Base-by-base conservation (phyloP, 2,329 filamentous ascomycete species). In the Sporothrix pseudoabietina region DNA sequence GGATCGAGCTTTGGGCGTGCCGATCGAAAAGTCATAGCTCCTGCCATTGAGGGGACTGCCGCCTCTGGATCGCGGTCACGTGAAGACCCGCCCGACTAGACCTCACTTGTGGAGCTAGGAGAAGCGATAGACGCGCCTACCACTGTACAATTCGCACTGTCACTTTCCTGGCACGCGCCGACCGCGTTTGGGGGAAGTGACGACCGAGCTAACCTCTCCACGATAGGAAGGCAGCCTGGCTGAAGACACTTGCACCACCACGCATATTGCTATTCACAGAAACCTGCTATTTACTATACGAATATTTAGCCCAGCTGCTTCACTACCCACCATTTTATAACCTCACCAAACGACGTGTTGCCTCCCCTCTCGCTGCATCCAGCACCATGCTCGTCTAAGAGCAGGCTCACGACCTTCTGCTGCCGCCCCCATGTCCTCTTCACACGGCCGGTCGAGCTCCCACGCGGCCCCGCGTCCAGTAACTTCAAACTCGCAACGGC, bases 401-500 rank as follows among this genome's bases (percentile, higher is more conserved):
- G 57, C 44, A 41, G 57, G 26, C 52, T 19, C 41, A 35, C 39
- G 14, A 6, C 30, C 41, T 41, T 10, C 19, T 55, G 57, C 63
- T 63, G 66, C 61, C 70, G 52, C 65, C 44, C 69, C 22, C 65
- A 74, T 74, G 72, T 74, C 71, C 47, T 32, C 73, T n/a, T 66
- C 57, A 59, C 71, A 69, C 71, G 66, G 63, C 54, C 41, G 72
- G 65, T 78, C 77, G 63, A 77, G 75, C 74, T 77, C 81, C 77
- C 83, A 85, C 84, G 85, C 85, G 85, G 85, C 85, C 30, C 71
- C 73, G 83, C 86, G 84, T 82, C 82, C 81, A 74, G 78, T 76
- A 75, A 82, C 75, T 9, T 47, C 16, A 66, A 71, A 70, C 71
- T 26, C 14, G 68, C 73, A 70, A 71, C 73, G 54, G 59, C 75